Evolutionary conservation across 805 yeast species (phyloP).

Genomic region (Limtongozyma cylindracea): DNA sequence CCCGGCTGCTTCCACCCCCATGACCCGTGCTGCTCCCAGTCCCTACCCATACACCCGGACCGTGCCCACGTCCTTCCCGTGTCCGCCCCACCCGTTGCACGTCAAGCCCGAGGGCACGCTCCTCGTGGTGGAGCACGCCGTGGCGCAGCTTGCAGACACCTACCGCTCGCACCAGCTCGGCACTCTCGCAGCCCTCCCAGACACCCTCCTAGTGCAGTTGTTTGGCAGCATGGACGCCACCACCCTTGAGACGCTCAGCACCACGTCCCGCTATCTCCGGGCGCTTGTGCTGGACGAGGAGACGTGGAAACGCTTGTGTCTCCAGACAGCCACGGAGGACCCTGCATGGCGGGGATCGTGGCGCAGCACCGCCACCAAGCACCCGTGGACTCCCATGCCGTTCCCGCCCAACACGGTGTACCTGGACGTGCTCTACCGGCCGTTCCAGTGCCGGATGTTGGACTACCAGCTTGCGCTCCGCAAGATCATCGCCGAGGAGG

Average conservation of each 20-base stretch:
- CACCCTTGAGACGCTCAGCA: slow-evolving; percentile 25
- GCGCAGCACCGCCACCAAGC: slow-evolving; percentile 31
- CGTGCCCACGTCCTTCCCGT: too few species aligned
- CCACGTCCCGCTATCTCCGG: slow-evolving; percentile 38
- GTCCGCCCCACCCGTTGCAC: too few species aligned
- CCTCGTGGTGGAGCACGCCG: too few species aligned
- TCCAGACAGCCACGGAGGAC: too few species aligned
- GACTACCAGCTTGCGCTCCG: slow-evolving; percentile 25
- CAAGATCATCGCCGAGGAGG: slow-evolving; percentile 21
- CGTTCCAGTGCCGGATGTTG: slow-evolving; percentile 59
- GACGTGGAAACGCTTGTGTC: slow-evolving; percentile 32
- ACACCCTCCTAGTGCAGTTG: slow-evolving; percentile 33
- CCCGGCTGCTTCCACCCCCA: too few species aligned
- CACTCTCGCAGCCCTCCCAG: slow-evolving; percentile 21
- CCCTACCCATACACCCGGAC: too few species aligned
- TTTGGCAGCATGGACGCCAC: slow-evolving; percentile 19
- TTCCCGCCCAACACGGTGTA: slow-evolving; percentile 26
- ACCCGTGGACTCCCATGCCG: slow-evolving; percentile 19
- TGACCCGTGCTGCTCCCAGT: too few species aligned
- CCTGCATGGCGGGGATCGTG: slow-evolving; percentile 67
- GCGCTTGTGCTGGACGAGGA: slow-evolving; percentile 62
- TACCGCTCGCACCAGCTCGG: slow-evolving; percentile 21
- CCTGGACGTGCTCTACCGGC: slow-evolving; percentile 61
- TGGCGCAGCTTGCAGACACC: too few species aligned
- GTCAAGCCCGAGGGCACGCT: too few species aligned